Conservation (phyloP, 1,284 basidiomycete species). For the Marasmius sp. region DNA sequence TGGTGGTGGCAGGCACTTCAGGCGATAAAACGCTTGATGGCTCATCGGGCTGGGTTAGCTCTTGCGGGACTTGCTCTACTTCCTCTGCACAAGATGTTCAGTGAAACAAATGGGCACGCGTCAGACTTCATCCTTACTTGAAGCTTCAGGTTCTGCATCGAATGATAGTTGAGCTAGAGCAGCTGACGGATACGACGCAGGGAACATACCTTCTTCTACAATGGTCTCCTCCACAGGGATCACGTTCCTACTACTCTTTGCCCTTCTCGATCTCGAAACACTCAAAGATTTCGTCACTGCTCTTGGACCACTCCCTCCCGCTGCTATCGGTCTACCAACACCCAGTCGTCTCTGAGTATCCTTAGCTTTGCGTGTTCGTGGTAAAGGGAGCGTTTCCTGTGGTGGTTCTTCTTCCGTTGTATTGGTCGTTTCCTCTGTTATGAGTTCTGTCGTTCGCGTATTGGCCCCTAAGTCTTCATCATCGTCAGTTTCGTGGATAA, state of each 20-base stretch:
- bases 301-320: slow-evolving; percentile 63
- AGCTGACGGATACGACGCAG: background rate
- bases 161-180: background rate
- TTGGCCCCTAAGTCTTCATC: slow-evolving; percentile 39
- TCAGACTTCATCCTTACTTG: background rate
- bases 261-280: slow-evolving; percentile 46
- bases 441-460: background rate
- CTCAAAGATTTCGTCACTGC: slow-evolving; percentile 58
- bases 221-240: slow-evolving; percentile 59
- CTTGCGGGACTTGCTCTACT: background rate
- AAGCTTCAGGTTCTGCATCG: background rate
- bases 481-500: slow-evolving; percentile 51
- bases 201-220: slow-evolving; percentile 18
- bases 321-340: slow-evolving; percentile 65
- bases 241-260: slow-evolving; percentile 47
- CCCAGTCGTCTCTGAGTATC: slow-evolving; percentile 68
- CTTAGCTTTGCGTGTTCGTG: slow-evolving; percentile 65
- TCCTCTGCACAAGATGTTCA: too few species aligned
- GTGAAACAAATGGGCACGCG: background rate
- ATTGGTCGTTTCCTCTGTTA: background rate
- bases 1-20: slow-evolving; percentile 10
- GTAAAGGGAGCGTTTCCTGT: slow-evolving; percentile 29
- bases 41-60: background rate
- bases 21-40: background rate
- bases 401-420: slow-evolving; percentile 14